Base-by-base conservation (phyloP, 352 stramenopile genomes). In the Phytopythium ostracodes region DNA sequence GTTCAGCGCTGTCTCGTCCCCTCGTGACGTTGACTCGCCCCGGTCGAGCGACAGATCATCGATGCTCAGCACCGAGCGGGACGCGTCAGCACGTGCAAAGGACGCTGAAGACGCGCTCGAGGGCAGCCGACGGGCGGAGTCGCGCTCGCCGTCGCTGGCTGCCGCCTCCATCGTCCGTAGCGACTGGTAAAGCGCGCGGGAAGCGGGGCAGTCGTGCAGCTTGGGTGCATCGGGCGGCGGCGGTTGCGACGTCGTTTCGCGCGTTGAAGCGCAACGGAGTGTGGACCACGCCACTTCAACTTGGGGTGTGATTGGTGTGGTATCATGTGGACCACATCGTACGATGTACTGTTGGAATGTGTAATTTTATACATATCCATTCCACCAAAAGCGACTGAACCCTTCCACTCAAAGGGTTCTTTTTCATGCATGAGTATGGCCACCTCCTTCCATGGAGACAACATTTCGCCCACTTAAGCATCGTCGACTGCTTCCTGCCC, bases 11-110 rank as follows among this genome's bases (percentile, higher is more conserved):
- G 52, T 52, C 24, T 52, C 46, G 24, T 14, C 20, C 42, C n/a
- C 38, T 18, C 5, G 5, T 29, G 33, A 42, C 55, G 33, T 54
- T 35, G 27, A 14, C 27, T 15, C 17, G 29, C 29, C 17, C 9
- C 50, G 17, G 29, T 69, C 65, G 43, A 56, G 65, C 31, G 75
- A 75, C 57, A 87, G 68, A 52, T 87, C 73, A 53, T 79, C 73
- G 31, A 87, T 62, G 64, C 69, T 77, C 20, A 87, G 64, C 56
- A 68, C 62, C 50, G 76, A 76, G 33, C 63, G 52, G 11, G 50
- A 1, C 14, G 29, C 29, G 7, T 33, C 29, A 33, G 29, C 29
- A 7, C 29, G 29, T 8, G 44, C 44, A 31, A n/a, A 44, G 1
- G 38, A 20, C 14, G 43, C 43, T 0, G 43, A 50, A n/a, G 43